phyloP scores from a whole-genome alignment of 2,329 filamentous ascomycete genomes.

The Blastomyces parvus region DNA sequence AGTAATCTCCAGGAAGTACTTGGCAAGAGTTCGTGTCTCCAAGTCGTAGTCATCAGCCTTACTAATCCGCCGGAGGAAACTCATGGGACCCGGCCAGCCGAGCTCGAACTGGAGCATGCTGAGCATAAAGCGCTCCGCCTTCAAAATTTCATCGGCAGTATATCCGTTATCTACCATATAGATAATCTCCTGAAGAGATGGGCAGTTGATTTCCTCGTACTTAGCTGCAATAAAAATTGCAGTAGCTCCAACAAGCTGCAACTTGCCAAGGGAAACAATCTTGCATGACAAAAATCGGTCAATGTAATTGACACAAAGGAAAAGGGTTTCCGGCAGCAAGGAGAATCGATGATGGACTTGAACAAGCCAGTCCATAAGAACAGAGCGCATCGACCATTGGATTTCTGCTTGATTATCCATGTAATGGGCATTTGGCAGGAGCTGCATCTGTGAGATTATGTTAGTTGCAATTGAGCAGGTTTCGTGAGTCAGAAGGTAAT shows the following conservation, averaged over 20 bases:
- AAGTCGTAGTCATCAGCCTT: conserved; percentile 97
- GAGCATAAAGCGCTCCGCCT: conserved; percentile 96
- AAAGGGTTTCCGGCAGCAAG: conserved; percentile 87
- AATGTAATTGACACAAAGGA: conserved; percentile 91
- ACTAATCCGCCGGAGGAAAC: conserved; percentile 91
- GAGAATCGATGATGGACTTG: conserved; percentile 90
- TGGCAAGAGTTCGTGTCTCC: conserved; percentile 87
- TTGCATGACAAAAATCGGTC: conserved; percentile 93
- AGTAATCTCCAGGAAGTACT: conserved; percentile 94
- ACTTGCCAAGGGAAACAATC: conserved; percentile 85
- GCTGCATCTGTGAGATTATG: conserved; percentile 48
- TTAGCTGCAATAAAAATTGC: conserved; percentile 94
- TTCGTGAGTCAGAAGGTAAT: conserved; percentile 19
- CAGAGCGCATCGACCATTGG: conserved; percentile 96
- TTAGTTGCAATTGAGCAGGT: conserved; percentile 17
- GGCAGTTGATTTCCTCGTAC: conserved; percentile 98
- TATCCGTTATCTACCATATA: conserved; percentile 98
- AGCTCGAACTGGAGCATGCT: conserved; percentile 93
- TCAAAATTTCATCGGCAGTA: conserved; percentile 80
- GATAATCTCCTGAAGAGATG: conserved; percentile 86
- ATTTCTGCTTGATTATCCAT: conserved; percentile 98
- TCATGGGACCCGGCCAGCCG: conserved; percentile 98
- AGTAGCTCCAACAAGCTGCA: conserved; percentile 92
- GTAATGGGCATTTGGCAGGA: conserved; percentile 84
- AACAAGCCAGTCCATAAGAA: conserved; percentile 96